Base-by-base conservation (phyloP, 768 basidiomycete genomes). In the Boletellus emodensis region DNA sequence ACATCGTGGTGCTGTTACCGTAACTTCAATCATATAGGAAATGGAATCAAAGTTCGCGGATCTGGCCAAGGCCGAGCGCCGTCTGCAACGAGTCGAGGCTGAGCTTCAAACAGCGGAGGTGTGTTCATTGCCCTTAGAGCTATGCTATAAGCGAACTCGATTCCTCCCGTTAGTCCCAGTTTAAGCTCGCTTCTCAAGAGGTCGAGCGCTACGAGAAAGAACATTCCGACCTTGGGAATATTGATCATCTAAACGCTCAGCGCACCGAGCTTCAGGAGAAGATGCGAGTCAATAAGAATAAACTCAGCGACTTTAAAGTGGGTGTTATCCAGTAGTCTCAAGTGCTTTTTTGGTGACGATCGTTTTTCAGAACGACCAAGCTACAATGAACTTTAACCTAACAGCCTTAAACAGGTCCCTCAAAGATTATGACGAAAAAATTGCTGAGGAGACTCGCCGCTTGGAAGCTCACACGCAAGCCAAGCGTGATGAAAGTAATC, bases 401-500 rank as follows among this genome's bases (percentile, higher is more conserved):
- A 66, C 63, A 6, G 61, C 60, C 4, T 51, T 69, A 22, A 65
- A 71, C 20, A 59, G 45, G 22, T 51, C 64, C 13, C 74, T 78
- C 40, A 53, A 56, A 15, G 66, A 70, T 0, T 61, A 70, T n/a
- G 64, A 79, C 2, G 56, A 64, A 15, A 72, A 79, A 44, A 83
- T 92, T 40, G 67, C 58, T 6, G 72, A 71, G 30, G 85, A 87
- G 63, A 72, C 74, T 6, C 69, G 65, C 28, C 80, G 76, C 37
- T 73, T 80, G 69, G 82, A 72, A 52, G 70, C 70, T 6, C 75
- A 82, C 53, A 80, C 80, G 3, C 81, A 86, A 56, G 78, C 71
- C 12, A 84, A 83, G 59, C 82, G 80, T 15, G 80, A 87, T 30
- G 78, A 81, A 55, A 73, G 73, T 4, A 75, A 79, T 40, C 67